These are phyloP conservation scores for Trichoderma sp. DNA, from an alignment of 2,329 filamentous ascomycete species.

Conservation along the genomic window DNA sequence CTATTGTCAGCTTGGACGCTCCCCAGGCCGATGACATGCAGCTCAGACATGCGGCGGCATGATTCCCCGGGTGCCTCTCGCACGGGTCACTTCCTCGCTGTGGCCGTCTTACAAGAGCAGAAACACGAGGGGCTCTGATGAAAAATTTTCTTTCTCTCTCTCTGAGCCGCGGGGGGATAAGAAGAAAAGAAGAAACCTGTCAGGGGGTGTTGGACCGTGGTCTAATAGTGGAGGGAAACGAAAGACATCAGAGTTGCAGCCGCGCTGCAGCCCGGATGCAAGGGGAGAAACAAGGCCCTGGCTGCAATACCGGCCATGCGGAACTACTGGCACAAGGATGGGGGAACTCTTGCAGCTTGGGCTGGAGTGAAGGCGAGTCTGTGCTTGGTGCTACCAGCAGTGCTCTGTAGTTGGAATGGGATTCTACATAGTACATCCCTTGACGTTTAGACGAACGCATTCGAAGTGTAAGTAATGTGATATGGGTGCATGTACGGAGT, in stretches of 20 bases:
- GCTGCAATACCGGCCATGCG: not conserved
- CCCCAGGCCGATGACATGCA: slow-evolving; percentile 11
- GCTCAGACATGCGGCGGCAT: slow-evolving; percentile 12
- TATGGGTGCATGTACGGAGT: not conserved
- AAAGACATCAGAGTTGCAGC: slow-evolving; percentile 3
- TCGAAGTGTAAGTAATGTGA: not conserved
- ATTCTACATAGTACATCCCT: not conserved
- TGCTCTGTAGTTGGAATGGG: not conserved
- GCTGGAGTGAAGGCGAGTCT: not conserved
- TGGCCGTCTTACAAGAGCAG: not conserved
- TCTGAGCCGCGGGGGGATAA: not conserved
- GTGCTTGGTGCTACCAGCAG: not conserved
- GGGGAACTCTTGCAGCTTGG: not conserved
- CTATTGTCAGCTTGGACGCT: not conserved
- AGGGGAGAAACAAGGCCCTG: not conserved
- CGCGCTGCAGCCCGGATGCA: slow-evolving; percentile 10
- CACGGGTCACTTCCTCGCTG: not conserved
- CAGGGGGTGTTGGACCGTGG: not conserved
- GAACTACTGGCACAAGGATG: not conserved
- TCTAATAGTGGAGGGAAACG: not conserved
- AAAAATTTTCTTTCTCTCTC: not conserved
- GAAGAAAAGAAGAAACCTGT: not conserved
- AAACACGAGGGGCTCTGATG: slow-evolving; percentile 6
- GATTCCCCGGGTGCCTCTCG: not conserved
- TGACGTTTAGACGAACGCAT: not conserved